Evolutionary conservation across 1,284 basidiomycete genomes (phyloP).

Genomic region (Taiwanofungus camphoratus): DNA sequence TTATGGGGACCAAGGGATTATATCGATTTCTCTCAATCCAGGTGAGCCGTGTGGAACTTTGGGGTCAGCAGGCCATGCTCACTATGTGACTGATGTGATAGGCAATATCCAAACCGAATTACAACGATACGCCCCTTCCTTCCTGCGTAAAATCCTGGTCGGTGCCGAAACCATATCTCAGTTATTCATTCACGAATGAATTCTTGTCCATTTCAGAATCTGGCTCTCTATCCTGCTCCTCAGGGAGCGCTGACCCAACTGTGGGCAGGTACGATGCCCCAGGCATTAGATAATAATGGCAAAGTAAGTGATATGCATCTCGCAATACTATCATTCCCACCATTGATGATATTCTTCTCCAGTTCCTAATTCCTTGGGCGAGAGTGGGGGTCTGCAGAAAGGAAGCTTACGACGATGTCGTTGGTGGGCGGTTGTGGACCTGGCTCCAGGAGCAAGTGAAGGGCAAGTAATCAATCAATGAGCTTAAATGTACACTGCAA

Average conservation of each 20-base stretch:
- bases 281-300: conserved; percentile 20
- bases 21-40: conserved; percentile 34
- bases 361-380: conserved; percentile 46
- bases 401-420: conserved; percentile 28
- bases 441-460: conserved; percentile 37
- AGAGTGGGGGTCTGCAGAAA: conserved; percentile 27
- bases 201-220: no score
- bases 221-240: no score
- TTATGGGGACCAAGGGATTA: conserved; percentile 25
- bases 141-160: conserved; percentile 11
- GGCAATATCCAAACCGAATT: conserved; percentile 17
- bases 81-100: no score
- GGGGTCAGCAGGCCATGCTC: no score
- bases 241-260: conserved; percentile 22
- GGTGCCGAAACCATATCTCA: no score
- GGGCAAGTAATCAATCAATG: no score
- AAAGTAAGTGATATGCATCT: conserved; percentile 11
- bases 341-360: conserved; percentile 1
- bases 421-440: conserved; percentile 34
- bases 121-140: conserved; percentile 8
- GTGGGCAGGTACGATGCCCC: conserved; percentile 21
- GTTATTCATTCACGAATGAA: no score
- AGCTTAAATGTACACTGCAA: no score
- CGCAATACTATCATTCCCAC: conserved; percentile 4
- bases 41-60: no score